Evolutionary conservation across 345 rosid genomes (phyloP).

Genomic region (Rubroshorea leprosula): DNA sequence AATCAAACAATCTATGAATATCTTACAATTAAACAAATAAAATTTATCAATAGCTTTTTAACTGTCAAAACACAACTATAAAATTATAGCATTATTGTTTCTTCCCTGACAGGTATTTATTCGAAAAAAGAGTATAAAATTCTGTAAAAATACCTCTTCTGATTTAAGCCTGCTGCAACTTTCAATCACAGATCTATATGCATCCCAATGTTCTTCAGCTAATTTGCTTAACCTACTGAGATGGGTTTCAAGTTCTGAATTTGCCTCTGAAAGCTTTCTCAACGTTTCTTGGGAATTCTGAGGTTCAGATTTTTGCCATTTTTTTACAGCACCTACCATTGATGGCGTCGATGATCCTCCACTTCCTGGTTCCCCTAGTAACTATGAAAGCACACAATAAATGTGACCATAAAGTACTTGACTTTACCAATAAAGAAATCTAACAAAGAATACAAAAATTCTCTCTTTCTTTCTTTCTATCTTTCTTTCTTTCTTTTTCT

Average conservation of each 20-base stretch:
- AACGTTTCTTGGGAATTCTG: conserved; percentile 68
- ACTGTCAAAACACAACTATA: background rate
- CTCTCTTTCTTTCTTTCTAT: background rate
- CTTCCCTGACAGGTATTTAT: background rate
- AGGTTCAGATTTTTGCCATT: conserved; percentile 89
- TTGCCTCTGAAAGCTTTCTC: conserved; percentile 72
- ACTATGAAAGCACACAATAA: conserved; percentile 36
- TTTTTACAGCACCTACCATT: conserved; percentile 96
- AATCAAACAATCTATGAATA: too few relatives aligned
- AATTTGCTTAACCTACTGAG: conserved; percentile 56
- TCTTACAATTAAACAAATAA: too few relatives aligned
- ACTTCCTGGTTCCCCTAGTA: conserved; percentile 89
- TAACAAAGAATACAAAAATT: background rate
- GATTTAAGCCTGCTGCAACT: conserved; percentile 59
- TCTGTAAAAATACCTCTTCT: conserved; percentile 62
- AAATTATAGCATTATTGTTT: conserved; percentile 1
- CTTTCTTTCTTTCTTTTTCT: too few relatives aligned
- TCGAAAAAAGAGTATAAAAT: conserved; percentile 9
- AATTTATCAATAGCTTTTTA: background rate
- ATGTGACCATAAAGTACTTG: conserved; percentile 9
- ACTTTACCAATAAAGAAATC: background rate
- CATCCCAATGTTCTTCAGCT: conserved; percentile 69
- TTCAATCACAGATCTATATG: conserved; percentile 50
- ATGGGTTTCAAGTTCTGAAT: conserved; percentile 65
- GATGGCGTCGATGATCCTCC: conserved; percentile 99